Conservation (phyloP, 257 asterid species). For the Solanum piurae region DNA sequence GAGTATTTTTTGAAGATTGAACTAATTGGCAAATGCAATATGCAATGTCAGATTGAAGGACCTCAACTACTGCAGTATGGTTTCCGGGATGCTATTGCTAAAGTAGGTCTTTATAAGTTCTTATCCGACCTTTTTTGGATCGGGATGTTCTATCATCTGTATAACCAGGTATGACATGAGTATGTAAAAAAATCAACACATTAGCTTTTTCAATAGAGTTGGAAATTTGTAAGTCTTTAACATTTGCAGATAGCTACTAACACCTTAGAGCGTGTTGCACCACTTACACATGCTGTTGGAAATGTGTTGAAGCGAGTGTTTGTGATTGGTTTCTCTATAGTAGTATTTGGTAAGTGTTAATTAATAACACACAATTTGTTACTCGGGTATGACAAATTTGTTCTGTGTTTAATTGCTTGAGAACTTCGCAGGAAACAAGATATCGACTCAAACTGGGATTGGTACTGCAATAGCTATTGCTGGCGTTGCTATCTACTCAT, state of each 20-base stretch:
- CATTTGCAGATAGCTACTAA: slow-evolving; percentile 78
- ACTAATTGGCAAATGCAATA: not conserved
- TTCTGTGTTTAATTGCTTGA: not conserved
- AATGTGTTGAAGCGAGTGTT: slow-evolving; percentile 96
- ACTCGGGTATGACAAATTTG: not conserved
- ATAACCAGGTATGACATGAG: slow-evolving; percentile 67
- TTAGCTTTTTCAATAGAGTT: not conserved
- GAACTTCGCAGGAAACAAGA: slow-evolving; percentile 62
- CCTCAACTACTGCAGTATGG: slow-evolving; percentile 67
- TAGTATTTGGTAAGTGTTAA: slow-evolving; percentile 52
- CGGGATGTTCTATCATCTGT: slow-evolving; percentile 96
- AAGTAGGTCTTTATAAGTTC: slow-evolving; percentile 83
- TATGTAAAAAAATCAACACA: not conserved
- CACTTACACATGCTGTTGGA: slow-evolving; percentile 96
- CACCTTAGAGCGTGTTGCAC: slow-evolving; percentile 99
- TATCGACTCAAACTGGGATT: slow-evolving; percentile 88
- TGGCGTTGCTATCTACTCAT: slow-evolving; percentile 91
- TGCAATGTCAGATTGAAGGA: slow-evolving; percentile 56
- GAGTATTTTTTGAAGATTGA: not conserved
- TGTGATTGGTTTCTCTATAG: slow-evolving; percentile 91
- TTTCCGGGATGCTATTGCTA: slow-evolving; percentile 75
- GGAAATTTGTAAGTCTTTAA: not conserved
- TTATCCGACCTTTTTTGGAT: slow-evolving; percentile 91
- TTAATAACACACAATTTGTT: not conserved
- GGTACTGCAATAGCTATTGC: slow-evolving; percentile 89